Base-by-base conservation (phyloP, 2,329 filamentous ascomycete species). In the Monascus ruber region DNA sequence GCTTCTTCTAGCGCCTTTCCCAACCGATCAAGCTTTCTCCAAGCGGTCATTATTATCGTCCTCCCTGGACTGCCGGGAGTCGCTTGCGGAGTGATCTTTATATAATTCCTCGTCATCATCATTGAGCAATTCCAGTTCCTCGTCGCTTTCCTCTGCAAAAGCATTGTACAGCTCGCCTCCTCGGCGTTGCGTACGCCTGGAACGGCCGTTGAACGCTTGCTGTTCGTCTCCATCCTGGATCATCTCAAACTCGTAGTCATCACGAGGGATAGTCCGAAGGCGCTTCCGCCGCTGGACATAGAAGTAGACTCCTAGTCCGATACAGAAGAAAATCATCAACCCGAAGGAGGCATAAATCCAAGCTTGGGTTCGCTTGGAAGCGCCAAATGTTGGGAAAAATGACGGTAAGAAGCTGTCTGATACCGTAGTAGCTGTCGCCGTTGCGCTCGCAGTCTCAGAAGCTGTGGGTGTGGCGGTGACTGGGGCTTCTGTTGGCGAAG, bases 91-190 rank as follows among this genome's bases (percentile, higher is more conserved):
- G 26, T 50, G 52, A 42, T 64, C 60, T 35, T 44, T 53, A 39
- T 64, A 64, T 3, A 56, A 52, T n/a, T 51, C 59, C 31, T 58
- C 58, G 26, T 66, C 67, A 3, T 59, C 60, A 31, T 62, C 64
- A 47, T 66, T 71, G 44, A 76, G 66, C 32, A 77, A 53, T 42
- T 83, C 79, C 40, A 85, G 53, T 42, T 83, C 79, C 40, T 85
- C 83, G 41, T 91, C 88, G 42, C 89, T 89, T 38, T 87, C 89
- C 10, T 85, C 88, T 0, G 91, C 91, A 71, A 98, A 98, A 4
- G 91, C 91, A 69, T 98, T 91, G 60, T 98, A 98, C 34, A 98
- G 68, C 66, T 96, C 89, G 26, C 89, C 87, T 2, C 86, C 91
- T 17, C 66, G 63, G 36, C 85, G 69, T 47, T 69, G 58, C 59